Evolutionary conservation across 1,139 yeast species (phyloP).

Genomic region (Yamadazyma atlantica): DNA sequence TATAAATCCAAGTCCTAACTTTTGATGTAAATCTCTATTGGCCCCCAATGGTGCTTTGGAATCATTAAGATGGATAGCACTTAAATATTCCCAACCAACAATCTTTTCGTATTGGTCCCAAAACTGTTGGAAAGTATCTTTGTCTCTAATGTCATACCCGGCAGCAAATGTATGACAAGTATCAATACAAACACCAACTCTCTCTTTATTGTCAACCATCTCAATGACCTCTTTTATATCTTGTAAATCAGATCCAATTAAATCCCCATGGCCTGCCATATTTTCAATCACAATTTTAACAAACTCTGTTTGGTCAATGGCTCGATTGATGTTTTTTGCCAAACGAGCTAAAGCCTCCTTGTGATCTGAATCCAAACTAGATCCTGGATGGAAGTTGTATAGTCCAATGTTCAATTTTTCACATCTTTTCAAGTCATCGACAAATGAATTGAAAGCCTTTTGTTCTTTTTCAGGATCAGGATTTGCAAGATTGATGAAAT

Average conservation of each 20-base stretch:
- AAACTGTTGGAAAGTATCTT: conserved; percentile 57
- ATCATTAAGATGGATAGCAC: conserved; percentile 87
- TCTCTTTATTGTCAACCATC: conserved; percentile 67
- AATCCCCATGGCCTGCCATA: conserved; percentile 96
- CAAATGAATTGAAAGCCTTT: conserved; percentile 73
- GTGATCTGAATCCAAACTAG: conserved; percentile 75
- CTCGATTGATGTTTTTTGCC: conserved; percentile 78
- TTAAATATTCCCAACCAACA: conserved; percentile 72
- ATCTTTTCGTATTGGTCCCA: conserved; percentile 72
- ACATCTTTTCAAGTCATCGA: conserved; percentile 86
- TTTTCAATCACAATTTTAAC: conserved; percentile 92
- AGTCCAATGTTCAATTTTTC: conserved; percentile 81
- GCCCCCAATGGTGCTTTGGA: conserved; percentile 93
- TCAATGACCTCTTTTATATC: conserved; percentile 77
- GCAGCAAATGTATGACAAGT: conserved; percentile 97
- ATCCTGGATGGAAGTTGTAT: conserved; percentile 95
- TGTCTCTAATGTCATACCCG: conserved; percentile 77
- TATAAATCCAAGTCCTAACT: conserved; percentile 83
- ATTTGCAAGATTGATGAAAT: conserved; percentile 86
- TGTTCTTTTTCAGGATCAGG: conserved; percentile 80
- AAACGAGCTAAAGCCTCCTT: conserved; percentile 59
- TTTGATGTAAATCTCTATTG: conserved; percentile 88
- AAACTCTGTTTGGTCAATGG: conserved; percentile 66
- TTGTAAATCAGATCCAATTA: conserved; percentile 78
- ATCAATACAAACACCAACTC: conserved; percentile 94